Percentiles rank a stretch among this genome's conserved stretches.
phyloP scores from a whole-genome alignment of 2,329 filamentous ascomycete species.

The Epichloe elymi region DNA sequence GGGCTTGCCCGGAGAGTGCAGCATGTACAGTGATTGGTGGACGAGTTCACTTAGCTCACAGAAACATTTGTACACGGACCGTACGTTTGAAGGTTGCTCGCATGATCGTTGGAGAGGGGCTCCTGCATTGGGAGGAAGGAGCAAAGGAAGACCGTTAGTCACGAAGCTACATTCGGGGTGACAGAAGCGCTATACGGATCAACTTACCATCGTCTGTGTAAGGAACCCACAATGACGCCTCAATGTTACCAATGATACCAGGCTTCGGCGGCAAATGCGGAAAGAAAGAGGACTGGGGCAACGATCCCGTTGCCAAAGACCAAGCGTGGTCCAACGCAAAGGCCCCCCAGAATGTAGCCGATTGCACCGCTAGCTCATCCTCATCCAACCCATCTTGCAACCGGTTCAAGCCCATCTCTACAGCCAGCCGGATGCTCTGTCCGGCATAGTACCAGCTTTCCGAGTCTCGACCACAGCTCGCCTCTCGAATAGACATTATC shows the following conservation, averaged over 20 bases:
- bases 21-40: constrained; percentile 55
- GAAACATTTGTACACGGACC: constrained; percentile 55
- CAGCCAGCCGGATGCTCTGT: constrained; percentile 56
- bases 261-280: constrained; percentile 46
- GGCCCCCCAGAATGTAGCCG: constrained; percentile 51
- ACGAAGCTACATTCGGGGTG: not conserved
- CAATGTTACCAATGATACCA: constrained; percentile 44
- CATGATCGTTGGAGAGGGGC: constrained; percentile 40
- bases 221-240: constrained; percentile 45
- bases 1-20: constrained; percentile 56
- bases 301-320: constrained; percentile 49
- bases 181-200: not conserved
- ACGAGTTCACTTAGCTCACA: constrained; percentile 62
- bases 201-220: constrained; percentile 43
- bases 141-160: not conserved
- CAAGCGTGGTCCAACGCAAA: constrained; percentile 52
- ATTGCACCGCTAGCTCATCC: constrained; percentile 43
- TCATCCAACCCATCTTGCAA: constrained; percentile 34
- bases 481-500: constrained; percentile 64
- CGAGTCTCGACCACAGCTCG: constrained; percentile 58
- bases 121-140: constrained; percentile 19
- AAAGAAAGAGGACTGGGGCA: constrained; percentile 46
- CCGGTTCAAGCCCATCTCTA: constrained; percentile 58
- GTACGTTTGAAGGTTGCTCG: constrained; percentile 53
- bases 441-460: constrained; percentile 62